Conservation (phyloP, 2,329 filamentous ascomycete genomes). For the Colletotrichum simmondsii region DNA sequence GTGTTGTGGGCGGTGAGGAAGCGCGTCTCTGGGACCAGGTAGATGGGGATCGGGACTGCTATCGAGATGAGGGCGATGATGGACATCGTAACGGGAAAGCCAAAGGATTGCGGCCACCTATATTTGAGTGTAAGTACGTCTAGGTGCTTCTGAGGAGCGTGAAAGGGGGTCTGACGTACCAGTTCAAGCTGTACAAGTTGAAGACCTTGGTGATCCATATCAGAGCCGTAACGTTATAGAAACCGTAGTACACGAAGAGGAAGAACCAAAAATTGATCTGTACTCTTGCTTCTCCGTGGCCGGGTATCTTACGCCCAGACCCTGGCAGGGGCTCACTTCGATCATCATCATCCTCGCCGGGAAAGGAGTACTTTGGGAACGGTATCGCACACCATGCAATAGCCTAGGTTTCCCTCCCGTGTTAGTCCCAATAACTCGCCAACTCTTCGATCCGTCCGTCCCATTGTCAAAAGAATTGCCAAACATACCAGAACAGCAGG, state of each 20-base stretch:
- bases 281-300: slow-evolving; percentile 72
- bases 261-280: slow-evolving; percentile 80
- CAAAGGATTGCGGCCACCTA: slow-evolving; percentile 71
- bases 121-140: neutral
- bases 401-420: slow-evolving; percentile 52
- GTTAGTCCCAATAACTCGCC: slow-evolving; percentile 30
- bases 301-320: slow-evolving; percentile 59
- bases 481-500: slow-evolving; percentile 68
- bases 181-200: slow-evolving; percentile 77
- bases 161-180: slow-evolving; percentile 46
- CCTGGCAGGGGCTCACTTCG: slow-evolving; percentile 40
- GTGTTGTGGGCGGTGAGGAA: slow-evolving; percentile 72
- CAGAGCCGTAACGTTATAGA: slow-evolving; percentile 74
- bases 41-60: slow-evolving; percentile 68
- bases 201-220: slow-evolving; percentile 80
- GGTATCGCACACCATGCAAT: slow-evolving; percentile 74
- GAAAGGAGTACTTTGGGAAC: slow-evolving; percentile 71
- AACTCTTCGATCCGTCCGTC: neutral
- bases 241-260: slow-evolving; percentile 75
- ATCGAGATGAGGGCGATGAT: slow-evolving; percentile 71
- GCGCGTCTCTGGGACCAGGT: slow-evolving; percentile 62
- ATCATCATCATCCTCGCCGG: slow-evolving; percentile 53
- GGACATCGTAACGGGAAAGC: slow-evolving; percentile 72
- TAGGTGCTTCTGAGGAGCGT: neutral
- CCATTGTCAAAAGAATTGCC: neutral